Percentiles rank a stretch among this genome's conserved stretches.
phyloP scores from a whole-genome alignment of 2,329 filamentous ascomycete genomes.

The Sporothrix mexicana region DNA sequence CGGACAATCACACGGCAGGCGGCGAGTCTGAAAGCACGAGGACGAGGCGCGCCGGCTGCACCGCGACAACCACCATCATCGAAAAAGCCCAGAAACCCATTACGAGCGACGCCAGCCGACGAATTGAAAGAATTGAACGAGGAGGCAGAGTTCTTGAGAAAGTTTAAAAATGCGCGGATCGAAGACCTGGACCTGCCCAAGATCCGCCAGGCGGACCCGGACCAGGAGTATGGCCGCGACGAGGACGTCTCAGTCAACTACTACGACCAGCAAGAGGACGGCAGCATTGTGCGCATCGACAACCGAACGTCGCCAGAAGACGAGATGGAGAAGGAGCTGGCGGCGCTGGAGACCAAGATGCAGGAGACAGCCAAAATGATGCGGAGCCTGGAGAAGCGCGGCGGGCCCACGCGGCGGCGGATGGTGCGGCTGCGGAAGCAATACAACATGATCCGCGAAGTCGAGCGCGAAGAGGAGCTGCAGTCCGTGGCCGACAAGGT shows the following conservation, averaged over 20 bases:
- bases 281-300: constrained; percentile 48
- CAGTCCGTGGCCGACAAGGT: constrained; percentile 8
- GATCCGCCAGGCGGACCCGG: constrained; percentile 30
- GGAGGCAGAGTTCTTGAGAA: too few species aligned
- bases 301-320: constrained; percentile 49
- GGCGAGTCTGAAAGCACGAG: constrained; percentile 8
- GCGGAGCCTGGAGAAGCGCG: constrained; percentile 39
- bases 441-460: constrained; percentile 35
- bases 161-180: not conserved
- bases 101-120: not conserved
- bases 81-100: not conserved
- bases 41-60: not conserved
- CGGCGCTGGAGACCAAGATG: constrained; percentile 46
- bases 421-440: constrained; percentile 32
- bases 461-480: constrained; percentile 42
- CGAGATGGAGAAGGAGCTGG: constrained; percentile 49
- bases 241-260: constrained; percentile 48
- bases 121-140: not conserved
- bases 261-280: constrained; percentile 55
- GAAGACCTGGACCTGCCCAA: constrained; percentile 2
- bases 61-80: too few species aligned
- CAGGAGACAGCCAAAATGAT: constrained; percentile 40
- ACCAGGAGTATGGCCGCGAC: constrained; percentile 16
- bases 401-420: constrained; percentile 28
- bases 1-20: constrained; percentile 24